Base-by-base conservation (phyloP, 2,329 filamentous ascomycete genomes). In the Emmonsiellopsis sp. region DNA sequence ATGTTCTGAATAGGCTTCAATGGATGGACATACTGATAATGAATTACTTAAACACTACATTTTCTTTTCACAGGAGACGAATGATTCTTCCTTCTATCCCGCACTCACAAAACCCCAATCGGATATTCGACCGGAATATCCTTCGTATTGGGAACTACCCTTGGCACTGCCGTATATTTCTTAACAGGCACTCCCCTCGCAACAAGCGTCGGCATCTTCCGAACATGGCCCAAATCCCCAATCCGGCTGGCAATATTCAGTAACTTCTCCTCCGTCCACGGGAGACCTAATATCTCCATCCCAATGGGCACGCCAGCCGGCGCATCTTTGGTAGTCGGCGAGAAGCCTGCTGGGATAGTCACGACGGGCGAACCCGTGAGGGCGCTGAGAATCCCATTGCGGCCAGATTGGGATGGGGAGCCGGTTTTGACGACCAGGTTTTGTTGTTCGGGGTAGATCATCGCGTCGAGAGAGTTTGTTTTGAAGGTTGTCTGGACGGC, bases 361-460 rank as follows among this genome's bases (percentile, higher is more conserved):
- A 81, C 71, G 4, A 80, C 78, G 8, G 78, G 78, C 4, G 63
- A 69, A 0, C 78, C 78, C 1, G 77, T 80, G 51, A 81, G 61
- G 0, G 78, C 77, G 2, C 77, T 79, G 1, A 81, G 61, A 46
- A 80, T 77, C 2, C 78, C 79, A 57, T 82, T 86, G 2, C 83
- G 71, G 1, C 81, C 81, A n/a, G 69, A 69, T 65, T 86, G 83
- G 0, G 74, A 77, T 0, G 76, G 70, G 0, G 75, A 74, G 2
- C 81, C 81, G 27, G 84, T 65, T 45, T 76, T 74, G 2, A 84
- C 81, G 5, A 83, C 80, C 1, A 85, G 74, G 52, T 83, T 83
- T 61, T 77, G 77, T 60, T 86, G 83, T 62, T 85, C 77, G 0
- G 83, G 82, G 64, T 85, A 86, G 59, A 84, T 76, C 37, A 85